Percentiles rank a stretch among this genome's conserved stretches.
phyloP scores from a whole-genome alignment of 2,329 filamentous ascomycete species.

The Blumeria graminis region DNA sequence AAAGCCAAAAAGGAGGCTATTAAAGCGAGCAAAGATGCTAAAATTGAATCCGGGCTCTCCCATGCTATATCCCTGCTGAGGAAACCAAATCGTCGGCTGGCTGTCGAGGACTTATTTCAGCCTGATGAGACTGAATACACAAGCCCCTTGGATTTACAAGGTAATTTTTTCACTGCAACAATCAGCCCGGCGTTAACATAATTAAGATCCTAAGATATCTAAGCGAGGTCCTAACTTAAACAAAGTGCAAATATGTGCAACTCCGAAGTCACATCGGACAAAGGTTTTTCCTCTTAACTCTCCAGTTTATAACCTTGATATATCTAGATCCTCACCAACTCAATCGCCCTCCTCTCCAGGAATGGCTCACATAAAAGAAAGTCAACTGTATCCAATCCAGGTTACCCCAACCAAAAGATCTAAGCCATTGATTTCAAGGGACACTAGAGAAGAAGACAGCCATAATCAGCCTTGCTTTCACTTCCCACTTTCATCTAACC shows the following conservation, averaged over 20 bases:
- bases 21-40: slow-evolving; percentile 35
- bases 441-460: neutral
- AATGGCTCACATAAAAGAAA: slow-evolving; percentile 1
- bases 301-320: neutral
- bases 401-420: slow-evolving; percentile 13
- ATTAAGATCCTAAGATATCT: slow-evolving; percentile 28
- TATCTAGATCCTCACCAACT: slow-evolving; percentile 4
- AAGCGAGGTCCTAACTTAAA: slow-evolving; percentile 18
- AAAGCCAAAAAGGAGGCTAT: slow-evolving; percentile 20
- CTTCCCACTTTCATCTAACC: slow-evolving; percentile 10
- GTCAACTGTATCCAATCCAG: slow-evolving; percentile 9
- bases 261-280: slow-evolving; percentile 13
- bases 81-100: slow-evolving; percentile 50
- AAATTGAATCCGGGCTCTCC: slow-evolving; percentile 44
- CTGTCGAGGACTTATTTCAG: slow-evolving; percentile 41
- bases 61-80: slow-evolving; percentile 51
- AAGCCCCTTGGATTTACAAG: slow-evolving; percentile 22
- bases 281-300: slow-evolving; percentile 7
- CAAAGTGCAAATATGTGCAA: slow-evolving; percentile 16
- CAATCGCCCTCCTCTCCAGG: slow-evolving; percentile 11
- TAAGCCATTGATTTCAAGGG: slow-evolving; percentile 1
- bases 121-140: slow-evolving; percentile 36
- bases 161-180: slow-evolving; percentile 18
- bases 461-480: slow-evolving; percentile 3
- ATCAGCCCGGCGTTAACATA: slow-evolving; percentile 12